Evolutionary conservation across 345 rosid genomes (phyloP), one percentile per base, ranked within the genome.

Genomic region (Noccaea caerulescens): DNA sequence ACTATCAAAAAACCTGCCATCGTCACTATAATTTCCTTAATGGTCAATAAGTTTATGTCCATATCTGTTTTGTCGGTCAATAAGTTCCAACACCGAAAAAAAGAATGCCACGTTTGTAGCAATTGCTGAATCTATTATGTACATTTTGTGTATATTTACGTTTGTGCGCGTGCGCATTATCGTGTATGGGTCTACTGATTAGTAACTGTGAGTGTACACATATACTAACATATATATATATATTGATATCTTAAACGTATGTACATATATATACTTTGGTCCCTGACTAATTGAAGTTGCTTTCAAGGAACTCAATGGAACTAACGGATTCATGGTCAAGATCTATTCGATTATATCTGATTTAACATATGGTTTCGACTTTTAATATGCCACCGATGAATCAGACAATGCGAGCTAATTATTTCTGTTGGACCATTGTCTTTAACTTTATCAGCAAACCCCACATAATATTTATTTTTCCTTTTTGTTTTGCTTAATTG

Each of bases 341-440:
- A 41, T 64, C 58, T 27, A 52, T 4, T 58, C 46, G 27, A 58
- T 73, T 66, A 20, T 13, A 8, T 32, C 27, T 49, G 34, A 20
- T 32, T 30, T 41, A 66, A 32, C 34, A 72, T 6, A 23, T 41
- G 68, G 34, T 59, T 60, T 67, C 67, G 20, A 58, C 39, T 59
- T 51, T 33, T 67, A 73, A 2, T 18, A 47, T 60, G 61, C 54
- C 61, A 73, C 36, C 49, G 33, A 58, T 67, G 58, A 60, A 53
- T 60, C 43, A 58, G 78, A 75, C 69, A 67, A 60, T 18, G 56
- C 33, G 41, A 59, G 32, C 62, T 66, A 51, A 67, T 67, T 66
- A 74, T 74, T 73, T 23, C 11, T 43, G 53, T 18, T 59, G 68
- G 62, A 34, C 57, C 69, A 58, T 52, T 53, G 52, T 16, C 54